Evolutionary conservation across 805 yeast genomes (phyloP).

Genomic region (Suhomyces emberorum): DNA sequence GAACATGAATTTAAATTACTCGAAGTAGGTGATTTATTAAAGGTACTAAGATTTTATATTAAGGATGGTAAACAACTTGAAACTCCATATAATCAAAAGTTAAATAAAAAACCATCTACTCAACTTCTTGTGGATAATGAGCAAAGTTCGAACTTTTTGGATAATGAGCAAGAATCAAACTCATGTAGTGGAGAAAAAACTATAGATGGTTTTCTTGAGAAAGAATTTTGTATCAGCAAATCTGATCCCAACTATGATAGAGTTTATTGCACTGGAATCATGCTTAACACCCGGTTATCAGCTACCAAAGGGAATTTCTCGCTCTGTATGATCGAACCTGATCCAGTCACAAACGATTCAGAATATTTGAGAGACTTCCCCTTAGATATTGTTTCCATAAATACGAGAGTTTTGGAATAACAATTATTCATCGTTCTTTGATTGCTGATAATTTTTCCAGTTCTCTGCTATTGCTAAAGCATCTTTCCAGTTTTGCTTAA

Average conservation of each 20-base stretch:
- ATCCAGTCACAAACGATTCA: slow-evolving; percentile 6
- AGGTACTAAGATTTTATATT: slow-evolving; percentile 25
- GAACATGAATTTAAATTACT: slow-evolving; percentile 20
- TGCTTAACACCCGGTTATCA: slow-evolving; percentile 27
- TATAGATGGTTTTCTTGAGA: not conserved
- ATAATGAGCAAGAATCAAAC: not conserved
- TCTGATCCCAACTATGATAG: slow-evolving; percentile 15
- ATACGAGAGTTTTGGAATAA: slow-evolving; percentile 25
- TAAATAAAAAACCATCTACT: too few species aligned
- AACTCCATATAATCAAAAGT: too few species aligned
- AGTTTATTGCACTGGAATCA: slow-evolving; percentile 28
- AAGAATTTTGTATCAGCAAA: not conserved
- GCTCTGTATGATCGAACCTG: slow-evolving; percentile 16
- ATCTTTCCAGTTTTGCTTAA: slow-evolving; percentile 37
- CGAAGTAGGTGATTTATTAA: slow-evolving; percentile 29
- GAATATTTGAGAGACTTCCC: slow-evolving; percentile 31
- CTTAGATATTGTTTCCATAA: slow-evolving; percentile 25
- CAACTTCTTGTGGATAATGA: too few species aligned
- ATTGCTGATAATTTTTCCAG: slow-evolving; percentile 27
- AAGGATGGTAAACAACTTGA: slow-evolving; percentile 6
- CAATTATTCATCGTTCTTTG: not conserved
- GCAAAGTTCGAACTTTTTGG: not conserved
- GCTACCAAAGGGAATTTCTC: slow-evolving; percentile 12
- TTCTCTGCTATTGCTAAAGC: slow-evolving; percentile 38
- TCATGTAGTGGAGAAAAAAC: not conserved